These are phyloP conservation scores for Globisporangium paddicum DNA, from an alignment of 352 stramenopile species.

Conservation along the genomic window DNA sequence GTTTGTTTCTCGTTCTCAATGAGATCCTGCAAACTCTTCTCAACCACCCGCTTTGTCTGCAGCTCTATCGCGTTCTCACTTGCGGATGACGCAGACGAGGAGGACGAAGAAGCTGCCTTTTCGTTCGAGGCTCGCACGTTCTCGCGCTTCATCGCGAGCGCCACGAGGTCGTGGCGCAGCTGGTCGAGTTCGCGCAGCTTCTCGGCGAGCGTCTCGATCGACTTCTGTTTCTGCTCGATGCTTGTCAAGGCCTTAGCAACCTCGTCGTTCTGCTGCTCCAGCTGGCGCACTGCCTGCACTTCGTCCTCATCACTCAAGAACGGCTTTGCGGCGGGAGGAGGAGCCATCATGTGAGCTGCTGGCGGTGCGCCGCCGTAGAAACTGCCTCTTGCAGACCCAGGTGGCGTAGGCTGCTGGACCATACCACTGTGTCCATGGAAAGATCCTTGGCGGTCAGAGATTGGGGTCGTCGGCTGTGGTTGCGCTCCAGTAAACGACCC, in stretches of 20 bases:
- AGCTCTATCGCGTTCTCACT: slow-evolving; percentile 18
- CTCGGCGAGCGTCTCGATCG: slow-evolving; percentile 54
- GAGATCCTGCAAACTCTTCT: slow-evolving; percentile 45
- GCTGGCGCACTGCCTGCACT: slow-evolving; percentile 33
- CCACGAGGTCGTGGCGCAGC: slow-evolving; percentile 63
- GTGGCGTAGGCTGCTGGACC: slow-evolving; percentile 10
- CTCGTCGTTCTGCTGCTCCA: slow-evolving; percentile 56
- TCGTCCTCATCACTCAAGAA: slow-evolving; percentile 66
- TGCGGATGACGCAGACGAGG: slow-evolving; percentile 1
- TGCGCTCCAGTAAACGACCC: slow-evolving; percentile 14
- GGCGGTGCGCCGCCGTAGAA: slow-evolving; percentile 7
- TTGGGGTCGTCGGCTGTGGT: slow-evolving; percentile 11
- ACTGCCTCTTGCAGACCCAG: slow-evolving; percentile 11
- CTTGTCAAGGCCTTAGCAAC: slow-evolving; percentile 31
- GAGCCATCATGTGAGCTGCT: slow-evolving; percentile 5
- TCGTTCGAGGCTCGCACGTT: slow-evolving; percentile 27
- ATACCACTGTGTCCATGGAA: slow-evolving; percentile 8
- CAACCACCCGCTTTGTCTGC: slow-evolving; percentile 33
- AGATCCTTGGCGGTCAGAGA: slow-evolving; percentile 5
- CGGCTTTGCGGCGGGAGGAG: slow-evolving; percentile 20
- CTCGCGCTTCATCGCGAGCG: slow-evolving; percentile 64
- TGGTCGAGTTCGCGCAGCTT: slow-evolving; percentile 71
- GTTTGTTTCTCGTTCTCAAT: slow-evolving; percentile 52
- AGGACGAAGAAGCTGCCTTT: slow-evolving; percentile 4
- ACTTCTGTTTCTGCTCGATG: slow-evolving; percentile 60